phyloP scores from a whole-genome alignment of 2,329 filamentous ascomycete genomes.

The Immersiporthe knoxdaviesiana region DNA sequence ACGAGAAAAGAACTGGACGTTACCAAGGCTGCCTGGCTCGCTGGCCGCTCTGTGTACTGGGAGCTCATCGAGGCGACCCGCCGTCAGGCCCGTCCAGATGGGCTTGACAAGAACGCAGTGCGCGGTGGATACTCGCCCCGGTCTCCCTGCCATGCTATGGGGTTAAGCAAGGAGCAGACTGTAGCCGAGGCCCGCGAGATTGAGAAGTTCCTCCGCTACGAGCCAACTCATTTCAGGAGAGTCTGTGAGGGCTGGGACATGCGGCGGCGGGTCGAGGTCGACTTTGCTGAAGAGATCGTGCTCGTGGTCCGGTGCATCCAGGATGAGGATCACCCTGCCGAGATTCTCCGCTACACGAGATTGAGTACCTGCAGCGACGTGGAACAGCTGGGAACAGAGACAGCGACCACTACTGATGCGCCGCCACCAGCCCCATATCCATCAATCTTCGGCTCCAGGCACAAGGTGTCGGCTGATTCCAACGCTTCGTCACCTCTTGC shows the following conservation, averaged over 20 bases:
- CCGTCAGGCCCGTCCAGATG: conserved; percentile 71
- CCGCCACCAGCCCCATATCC: not conserved
- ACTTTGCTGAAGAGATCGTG: conserved; percentile 81
- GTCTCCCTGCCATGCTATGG: conserved; percentile 75
- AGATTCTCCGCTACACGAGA: conserved; percentile 50
- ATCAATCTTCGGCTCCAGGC: conserved; percentile 25
- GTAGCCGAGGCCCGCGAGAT: conserved; percentile 80
- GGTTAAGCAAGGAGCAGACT: conserved; percentile 70
- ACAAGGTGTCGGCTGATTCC: not conserved
- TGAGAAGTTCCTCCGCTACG: conserved; percentile 72
- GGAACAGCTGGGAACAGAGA: not conserved
- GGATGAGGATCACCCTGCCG: conserved; percentile 56
- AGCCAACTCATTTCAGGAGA: conserved; percentile 77
- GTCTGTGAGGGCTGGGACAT: conserved; percentile 90
- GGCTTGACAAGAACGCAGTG: conserved; percentile 68
- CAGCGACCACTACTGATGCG: not conserved
- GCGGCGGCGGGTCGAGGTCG: conserved; percentile 80
- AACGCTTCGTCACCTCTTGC: not conserved
- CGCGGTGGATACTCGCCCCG: conserved; percentile 80
- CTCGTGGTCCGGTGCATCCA: conserved; percentile 75
- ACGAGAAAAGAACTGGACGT: conserved; percentile 54
- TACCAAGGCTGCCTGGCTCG: conserved; percentile 75
- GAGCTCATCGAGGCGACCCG: conserved; percentile 77
- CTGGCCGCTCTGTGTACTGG: conserved; percentile 81
- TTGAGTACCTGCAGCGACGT: conserved; percentile 32